phyloP scores from a whole-genome alignment of 2,329 filamentous ascomycete genomes.

The Berkeleyomyces basicola region DNA sequence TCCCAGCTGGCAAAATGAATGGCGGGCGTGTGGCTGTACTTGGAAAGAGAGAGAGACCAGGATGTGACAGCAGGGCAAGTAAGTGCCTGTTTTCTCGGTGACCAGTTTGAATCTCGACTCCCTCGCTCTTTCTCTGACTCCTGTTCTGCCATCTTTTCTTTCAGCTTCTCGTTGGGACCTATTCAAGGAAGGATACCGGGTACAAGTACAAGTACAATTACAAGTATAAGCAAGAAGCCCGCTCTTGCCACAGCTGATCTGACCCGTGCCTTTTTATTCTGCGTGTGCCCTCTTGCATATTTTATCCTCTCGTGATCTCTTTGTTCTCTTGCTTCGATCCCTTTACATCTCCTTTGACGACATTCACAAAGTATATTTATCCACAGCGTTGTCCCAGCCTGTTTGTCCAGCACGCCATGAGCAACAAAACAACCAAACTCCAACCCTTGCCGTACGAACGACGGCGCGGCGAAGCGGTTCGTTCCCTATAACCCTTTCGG shows the following conservation, averaged over 20 bases:
- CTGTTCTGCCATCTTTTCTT: not conserved
- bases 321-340: not conserved
- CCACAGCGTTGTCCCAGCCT: not conserved
- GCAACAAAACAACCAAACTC: conserved; percentile 36
- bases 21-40: not conserved
- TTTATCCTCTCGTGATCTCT: not conserved
- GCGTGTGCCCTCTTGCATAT: not conserved
- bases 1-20: not conserved
- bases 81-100: not conserved
- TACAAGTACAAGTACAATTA: not conserved
- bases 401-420: conserved; percentile 28
- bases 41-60: not conserved
- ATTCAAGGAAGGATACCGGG: not conserved
- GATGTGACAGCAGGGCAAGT: not conserved
- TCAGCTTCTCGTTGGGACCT: not conserved
- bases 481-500: conserved; percentile 16
- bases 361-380: not conserved
- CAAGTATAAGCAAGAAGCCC: not conserved
- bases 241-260: not conserved
- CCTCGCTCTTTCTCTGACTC: too few relatives aligned
- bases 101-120: not conserved
- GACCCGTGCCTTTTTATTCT: not conserved
- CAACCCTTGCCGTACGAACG: conserved; percentile 49
- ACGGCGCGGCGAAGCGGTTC: conserved; percentile 72
- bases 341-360: not conserved